Conservation (phyloP, 768 basidiomycete species). For the Hortiboletus flavorubellus region DNA sequence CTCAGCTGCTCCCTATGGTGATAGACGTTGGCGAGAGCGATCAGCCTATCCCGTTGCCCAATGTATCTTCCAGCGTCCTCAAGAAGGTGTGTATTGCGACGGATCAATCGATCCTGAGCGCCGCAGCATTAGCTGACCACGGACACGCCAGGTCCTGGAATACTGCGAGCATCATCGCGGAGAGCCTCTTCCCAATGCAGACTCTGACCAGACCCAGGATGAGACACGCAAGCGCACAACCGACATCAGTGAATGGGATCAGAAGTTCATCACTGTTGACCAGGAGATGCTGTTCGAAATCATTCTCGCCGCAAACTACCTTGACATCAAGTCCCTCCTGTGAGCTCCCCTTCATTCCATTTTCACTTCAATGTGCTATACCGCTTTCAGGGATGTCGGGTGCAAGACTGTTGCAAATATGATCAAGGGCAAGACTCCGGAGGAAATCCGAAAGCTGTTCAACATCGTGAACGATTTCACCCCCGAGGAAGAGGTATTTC, state of each 20-base stretch:
- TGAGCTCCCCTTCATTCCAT: slow-evolving; percentile 37
- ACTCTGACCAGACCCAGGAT: slow-evolving; percentile 78
- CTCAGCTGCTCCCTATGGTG: neutral
- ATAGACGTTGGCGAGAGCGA: slow-evolving; percentile 92
- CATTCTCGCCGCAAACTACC: slow-evolving; percentile 98
- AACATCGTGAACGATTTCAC: slow-evolving; percentile 99
- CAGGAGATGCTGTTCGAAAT: slow-evolving; percentile 99
- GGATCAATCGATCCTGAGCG: slow-evolving; percentile 1
- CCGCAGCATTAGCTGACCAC: slow-evolving; percentile 4
- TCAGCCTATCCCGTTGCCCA: slow-evolving; percentile 91
- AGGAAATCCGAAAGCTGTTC: slow-evolving; percentile 97
- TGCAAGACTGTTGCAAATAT: slow-evolving; percentile 99
- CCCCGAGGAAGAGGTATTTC: slow-evolving; percentile 91
- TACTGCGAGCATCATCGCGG: slow-evolving; percentile 99
- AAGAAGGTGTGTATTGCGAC: slow-evolving; percentile 64
- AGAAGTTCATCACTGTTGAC: slow-evolving; percentile 97
- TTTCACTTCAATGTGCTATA: slow-evolving; percentile 2
- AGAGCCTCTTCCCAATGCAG: slow-evolving; percentile 89
- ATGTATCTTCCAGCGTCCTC: slow-evolving; percentile 88
- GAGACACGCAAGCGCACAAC: slow-evolving; percentile 98
- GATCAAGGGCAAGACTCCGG: slow-evolving; percentile 99
- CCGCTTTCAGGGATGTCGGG: slow-evolving; percentile 75
- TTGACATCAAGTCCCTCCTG: slow-evolving; percentile 99
- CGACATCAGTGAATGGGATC: slow-evolving; percentile 99
- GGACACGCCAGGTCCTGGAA: slow-evolving; percentile 75